Conservation (phyloP, 257 asterid genomes). For the Cordia subcordata region DNA sequence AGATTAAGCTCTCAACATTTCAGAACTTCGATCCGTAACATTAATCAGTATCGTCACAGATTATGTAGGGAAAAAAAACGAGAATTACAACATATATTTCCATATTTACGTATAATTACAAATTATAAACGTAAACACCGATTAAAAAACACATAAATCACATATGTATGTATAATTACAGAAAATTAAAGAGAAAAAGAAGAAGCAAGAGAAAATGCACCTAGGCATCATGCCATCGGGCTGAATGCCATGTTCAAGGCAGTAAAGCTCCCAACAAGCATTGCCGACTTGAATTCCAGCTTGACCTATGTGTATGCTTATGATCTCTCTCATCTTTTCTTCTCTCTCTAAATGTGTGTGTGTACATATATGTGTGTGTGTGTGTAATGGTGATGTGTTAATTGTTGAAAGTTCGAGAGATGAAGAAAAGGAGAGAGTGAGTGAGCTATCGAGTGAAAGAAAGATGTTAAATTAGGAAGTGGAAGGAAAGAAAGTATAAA, state of each 20-base stretch:
- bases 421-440: background rate
- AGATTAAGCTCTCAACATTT: too few species aligned
- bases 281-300: constrained; percentile 50
- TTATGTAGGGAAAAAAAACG: background rate
- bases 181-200: background rate
- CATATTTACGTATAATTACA: background rate
- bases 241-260: constrained; percentile 41
- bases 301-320: constrained; percentile 39
- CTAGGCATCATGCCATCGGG: constrained; percentile 46
- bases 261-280: constrained; percentile 38
- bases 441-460: too few species aligned
- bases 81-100: background rate
- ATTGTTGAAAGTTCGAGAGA: background rate
- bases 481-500: too few species aligned
- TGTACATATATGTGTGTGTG: too few species aligned
- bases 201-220: constrained; percentile 6
- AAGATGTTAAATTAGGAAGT: too few species aligned
- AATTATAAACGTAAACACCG: background rate
- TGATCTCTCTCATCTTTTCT: constrained; percentile 30
- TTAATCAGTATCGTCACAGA: background rate
- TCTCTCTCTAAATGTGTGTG: background rate
- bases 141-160: background rate
- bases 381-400: background rate
- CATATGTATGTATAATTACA: background rate
- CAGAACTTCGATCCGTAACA: background rate